phyloP scores from a whole-genome alignment of 2,329 filamentous ascomycete species.

The Spiromastix sp. region DNA sequence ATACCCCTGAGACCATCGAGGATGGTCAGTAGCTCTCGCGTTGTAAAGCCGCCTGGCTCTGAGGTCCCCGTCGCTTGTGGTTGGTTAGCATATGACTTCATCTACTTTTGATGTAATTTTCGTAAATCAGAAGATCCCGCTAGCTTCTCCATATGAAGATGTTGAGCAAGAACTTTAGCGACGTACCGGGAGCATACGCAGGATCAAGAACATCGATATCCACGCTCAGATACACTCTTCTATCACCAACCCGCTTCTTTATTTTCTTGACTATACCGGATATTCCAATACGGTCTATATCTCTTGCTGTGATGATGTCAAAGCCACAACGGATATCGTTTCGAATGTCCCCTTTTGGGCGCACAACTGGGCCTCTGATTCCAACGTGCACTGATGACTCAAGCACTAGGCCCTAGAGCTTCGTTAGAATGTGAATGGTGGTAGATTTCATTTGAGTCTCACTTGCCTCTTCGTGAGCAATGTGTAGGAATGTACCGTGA shows the following conservation, averaged over 20 bases:
- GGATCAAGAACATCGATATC: constrained; percentile 87
- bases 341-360: constrained; percentile 57
- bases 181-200: constrained; percentile 47
- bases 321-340: constrained; percentile 81
- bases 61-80: constrained; percentile 47
- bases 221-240: constrained; percentile 67
- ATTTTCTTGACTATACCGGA: constrained; percentile 73
- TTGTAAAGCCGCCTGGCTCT: constrained; percentile 53
- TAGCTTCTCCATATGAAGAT: constrained; percentile 6
- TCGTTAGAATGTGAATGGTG: constrained; percentile 71
- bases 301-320: constrained; percentile 66
- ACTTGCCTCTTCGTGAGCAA: constrained; percentile 65
- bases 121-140: too few relatives aligned
- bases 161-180: not conserved
- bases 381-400: constrained; percentile 48
- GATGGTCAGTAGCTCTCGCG: constrained; percentile 48
- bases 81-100: too few relatives aligned
- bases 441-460: constrained; percentile 82
- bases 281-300: constrained; percentile 58
- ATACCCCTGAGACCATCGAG: constrained; percentile 49
- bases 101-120: too few relatives aligned
- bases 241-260: constrained; percentile 60
- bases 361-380: constrained; percentile 42
- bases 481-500: constrained; percentile 84
- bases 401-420: constrained; percentile 49